Base-by-base conservation (phyloP, 371 early-diverging fungal genomes). In the Actinomucor elegans region DNA sequence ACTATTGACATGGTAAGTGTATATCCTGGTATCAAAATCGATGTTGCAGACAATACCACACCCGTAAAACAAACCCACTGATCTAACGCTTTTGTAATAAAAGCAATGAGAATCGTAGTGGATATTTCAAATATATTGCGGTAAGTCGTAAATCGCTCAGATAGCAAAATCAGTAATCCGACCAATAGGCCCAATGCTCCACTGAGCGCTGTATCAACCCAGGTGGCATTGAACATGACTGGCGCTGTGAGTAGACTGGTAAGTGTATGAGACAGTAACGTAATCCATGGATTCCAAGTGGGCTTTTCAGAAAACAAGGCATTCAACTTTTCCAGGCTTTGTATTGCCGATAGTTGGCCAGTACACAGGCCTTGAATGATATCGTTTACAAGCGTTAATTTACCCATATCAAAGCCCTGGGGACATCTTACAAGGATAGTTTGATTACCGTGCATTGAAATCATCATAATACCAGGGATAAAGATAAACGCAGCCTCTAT, bases 1-100 rank as follows among this genome's bases (percentile, higher is more conserved):
- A 90, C 86, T 56, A 91, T 83, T 23, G 84, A 64, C 41, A 82
- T 78, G 1, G 91, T 90, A 10, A 93, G 66, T 0, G 77, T 69
- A 31, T 83, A 75, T 7, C 90, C 90, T 1, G 88, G 90, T 17
- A 89, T 73, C 46, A 87, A 58, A 5, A 85, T 76, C 7, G 81
- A 76, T 12, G 84, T 71, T 1, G 67, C 58, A 11, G 66, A 58
- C 11, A 66, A 27, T 0, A 57, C 50, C 8, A 69, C 66, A 4
- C 62, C 62, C 1, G 66, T 62, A 36, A 66, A 69, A 35, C 69
- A 69, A 18, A 69, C 48, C 51, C 62, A 66, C 40, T 44, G 40
- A 49, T 61, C 52, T 9, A 66, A 24, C 0, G 66, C 66, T 14
- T 57, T 56, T 17, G 64, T 58, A 2, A 67, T 49, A 26, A 70